Percentiles rank a stretch among this genome's conserved stretches.
These are phyloP conservation scores for Wickerhamomyces sp. DNA, from an alignment of 1,139 yeast species.

Conservation along the genomic window DNA sequence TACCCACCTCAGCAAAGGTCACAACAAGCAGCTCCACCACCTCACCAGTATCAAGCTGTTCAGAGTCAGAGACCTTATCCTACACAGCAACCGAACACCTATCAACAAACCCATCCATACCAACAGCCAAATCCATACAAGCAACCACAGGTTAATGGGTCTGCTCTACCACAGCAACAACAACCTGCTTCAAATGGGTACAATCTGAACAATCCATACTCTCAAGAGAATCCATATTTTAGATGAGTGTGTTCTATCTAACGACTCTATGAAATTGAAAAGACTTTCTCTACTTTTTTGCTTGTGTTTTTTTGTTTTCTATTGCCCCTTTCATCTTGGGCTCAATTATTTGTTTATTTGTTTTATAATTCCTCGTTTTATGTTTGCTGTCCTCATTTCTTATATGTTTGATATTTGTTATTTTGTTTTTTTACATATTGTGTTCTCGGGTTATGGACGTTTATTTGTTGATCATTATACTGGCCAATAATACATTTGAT, in stretches of 20 bases:
- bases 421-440: too few species aligned
- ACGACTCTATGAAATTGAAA: neutral
- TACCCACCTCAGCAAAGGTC: slow-evolving; percentile 1
- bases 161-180: slow-evolving; percentile 1
- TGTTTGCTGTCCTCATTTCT: too few species aligned
- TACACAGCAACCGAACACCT: neutral
- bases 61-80: slow-evolving; percentile 3
- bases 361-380: too few species aligned
- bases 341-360: too few species aligned
- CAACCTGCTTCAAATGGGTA: neutral
- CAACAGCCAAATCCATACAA: slow-evolving; percentile 8
- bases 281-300: neutral
- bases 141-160: slow-evolving; percentile 2
- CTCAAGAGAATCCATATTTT: slow-evolving; percentile 18
- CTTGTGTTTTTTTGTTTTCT: too few species aligned
- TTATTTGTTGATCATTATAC: too few species aligned
- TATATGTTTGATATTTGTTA: too few species aligned
- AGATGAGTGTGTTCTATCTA: neutral
- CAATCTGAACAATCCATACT: slow-evolving; percentile 12
- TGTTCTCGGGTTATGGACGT: too few species aligned
- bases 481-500: too few species aligned
- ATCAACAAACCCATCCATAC: neutral
- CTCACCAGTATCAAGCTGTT: slow-evolving; percentile 2
- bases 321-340: too few species aligned
- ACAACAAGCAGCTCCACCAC: neutral